Evolutionary conservation across 1,284 basidiomycete species (phyloP).

Genomic region (Blastosporella zonata): DNA sequence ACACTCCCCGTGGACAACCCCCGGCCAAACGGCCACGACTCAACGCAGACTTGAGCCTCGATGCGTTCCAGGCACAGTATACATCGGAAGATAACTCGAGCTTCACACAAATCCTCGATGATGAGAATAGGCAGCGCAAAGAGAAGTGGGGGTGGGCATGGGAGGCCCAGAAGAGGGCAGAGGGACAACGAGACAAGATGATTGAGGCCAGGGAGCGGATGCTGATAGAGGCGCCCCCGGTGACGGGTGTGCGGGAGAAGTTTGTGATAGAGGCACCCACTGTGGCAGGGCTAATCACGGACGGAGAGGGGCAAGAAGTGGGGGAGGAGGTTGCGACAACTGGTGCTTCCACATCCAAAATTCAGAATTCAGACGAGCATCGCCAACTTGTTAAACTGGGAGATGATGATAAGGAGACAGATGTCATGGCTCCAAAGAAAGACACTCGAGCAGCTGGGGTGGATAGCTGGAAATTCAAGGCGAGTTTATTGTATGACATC

Average conservation of each 20-base stretch:
- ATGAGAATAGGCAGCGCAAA: conserved; percentile 79
- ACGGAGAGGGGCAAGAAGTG: conserved; percentile 30
- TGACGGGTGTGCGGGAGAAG: conserved; percentile 63
- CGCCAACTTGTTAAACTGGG: conserved; percentile 4
- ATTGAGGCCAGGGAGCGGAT: conserved; percentile 63
- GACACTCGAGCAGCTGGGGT: conserved; percentile 69
- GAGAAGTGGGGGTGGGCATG: conserved; percentile 88
- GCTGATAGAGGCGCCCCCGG: conserved; percentile 63
- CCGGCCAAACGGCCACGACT: conserved; percentile 55
- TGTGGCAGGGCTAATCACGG: conserved; percentile 53
- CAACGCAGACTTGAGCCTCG: conserved; percentile 64
- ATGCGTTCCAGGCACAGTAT: conserved; percentile 85
- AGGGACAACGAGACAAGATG: conserved; percentile 59
- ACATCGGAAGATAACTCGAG: conserved; percentile 96
- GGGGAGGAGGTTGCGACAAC: conserved; percentile 29
- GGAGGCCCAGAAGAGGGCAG: conserved; percentile 81
- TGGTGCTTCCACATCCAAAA: conserved; percentile 21
- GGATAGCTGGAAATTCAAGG: conserved; percentile 88
- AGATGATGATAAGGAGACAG: conserved; percentile 37
- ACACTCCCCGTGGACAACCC: conserved; percentile 38
- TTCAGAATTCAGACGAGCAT: conserved; percentile 15
- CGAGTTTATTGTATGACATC: conserved; percentile 30
- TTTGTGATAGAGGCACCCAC: conserved; percentile 59
- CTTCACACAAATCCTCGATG: conserved; percentile 86
- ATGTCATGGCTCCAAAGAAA: conserved; percentile 75